Evolutionary conservation across 164 flowering plant species (phyloP), one percentile per base, ranked within the genome.

Genomic region (Nymphaea thermarum): DNA sequence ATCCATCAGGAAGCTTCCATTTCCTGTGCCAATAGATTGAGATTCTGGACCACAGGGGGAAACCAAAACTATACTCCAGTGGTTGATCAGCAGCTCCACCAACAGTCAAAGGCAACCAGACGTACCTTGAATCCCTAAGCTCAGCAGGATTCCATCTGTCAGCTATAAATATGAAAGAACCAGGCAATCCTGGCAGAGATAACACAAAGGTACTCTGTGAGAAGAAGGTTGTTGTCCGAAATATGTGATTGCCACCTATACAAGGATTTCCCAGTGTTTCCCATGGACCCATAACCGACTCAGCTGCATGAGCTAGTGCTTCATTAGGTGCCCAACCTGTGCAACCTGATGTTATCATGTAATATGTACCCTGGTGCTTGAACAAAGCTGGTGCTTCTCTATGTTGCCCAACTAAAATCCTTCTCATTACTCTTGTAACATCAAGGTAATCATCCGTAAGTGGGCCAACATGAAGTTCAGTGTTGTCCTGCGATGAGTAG

Each of bases 321-420:
- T 85, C 94, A 64, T 94, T 94, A 14, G 99, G 99, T 0, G 96
- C 93, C 99, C 99, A 94, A 5, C 99, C 98, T 0, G 92, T 84
- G 86, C 96, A 94, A 25, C 97, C 97, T 4, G 98, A 94, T 15
- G 99, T 94, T 78, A 91, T 80, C 99, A 91, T 94, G 82, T 94
- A 94, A 67, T 95, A 91, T 2, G 97, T 95, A 25, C 90, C 89
- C 60, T 80, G 69, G 66, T 84, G 74, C 81, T 92, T 95, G 77
- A 95, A 95, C 43, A 95, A 47, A 4, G 95, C 96, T 0, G 99
- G 99, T 11, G 99, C 99, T 80, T 95, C 99, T 44, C 99, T 77
- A 72, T 83, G 94, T 68, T 84, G 88, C 6, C 97, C 96, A 6
- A 87, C 82, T 12, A 95, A 84, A 78, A 89, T 70, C 71, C 86